These are phyloP conservation scores for Sphaerostilbella broomeana DNA, from an alignment of 2,329 filamentous ascomycete genomes.

Conservation along the genomic window DNA sequence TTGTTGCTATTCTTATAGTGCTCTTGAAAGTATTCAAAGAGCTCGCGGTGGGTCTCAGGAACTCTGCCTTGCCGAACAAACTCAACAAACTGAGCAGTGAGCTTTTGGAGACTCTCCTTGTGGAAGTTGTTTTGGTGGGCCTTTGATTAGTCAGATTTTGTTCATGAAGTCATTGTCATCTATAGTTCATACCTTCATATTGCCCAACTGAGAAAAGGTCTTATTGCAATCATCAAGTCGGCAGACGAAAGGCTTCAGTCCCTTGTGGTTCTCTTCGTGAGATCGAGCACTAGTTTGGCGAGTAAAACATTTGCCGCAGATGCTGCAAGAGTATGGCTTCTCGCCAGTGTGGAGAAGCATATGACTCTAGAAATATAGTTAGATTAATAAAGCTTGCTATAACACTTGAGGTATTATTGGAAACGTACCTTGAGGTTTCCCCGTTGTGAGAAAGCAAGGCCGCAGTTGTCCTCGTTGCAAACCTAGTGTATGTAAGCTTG, in stretches of 20 bases:
- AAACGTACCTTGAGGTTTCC: constrained; percentile 75
- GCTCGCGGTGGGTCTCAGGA: constrained; percentile 59
- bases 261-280: constrained; percentile 73
- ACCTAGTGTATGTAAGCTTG: constrained; percentile 28
- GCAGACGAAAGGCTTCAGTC: constrained; percentile 73
- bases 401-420: background rate
- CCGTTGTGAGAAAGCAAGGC: constrained; percentile 75
- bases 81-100: constrained; percentile 64
- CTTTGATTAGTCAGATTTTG: constrained; percentile 21
- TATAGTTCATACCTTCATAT: constrained; percentile 56
- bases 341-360: constrained; percentile 81
- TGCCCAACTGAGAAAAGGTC: constrained; percentile 82
- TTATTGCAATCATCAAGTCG: constrained; percentile 78
- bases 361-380: constrained; percentile 61
- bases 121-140: constrained; percentile 95
- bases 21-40: constrained; percentile 76
- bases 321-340: constrained; percentile 71
- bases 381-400: too few species aligned
- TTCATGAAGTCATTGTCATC: too few species aligned
- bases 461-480: constrained; percentile 67
- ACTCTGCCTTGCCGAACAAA: constrained; percentile 53
- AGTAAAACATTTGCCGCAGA: constrained; percentile 75
- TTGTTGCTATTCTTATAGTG: constrained; percentile 99
- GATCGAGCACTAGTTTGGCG: constrained; percentile 83
- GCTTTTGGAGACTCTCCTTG: constrained; percentile 58